Evolutionary conservation across 2,329 filamentous ascomycete species (phyloP).

Genomic region (Colletotrichum melonis): DNA sequence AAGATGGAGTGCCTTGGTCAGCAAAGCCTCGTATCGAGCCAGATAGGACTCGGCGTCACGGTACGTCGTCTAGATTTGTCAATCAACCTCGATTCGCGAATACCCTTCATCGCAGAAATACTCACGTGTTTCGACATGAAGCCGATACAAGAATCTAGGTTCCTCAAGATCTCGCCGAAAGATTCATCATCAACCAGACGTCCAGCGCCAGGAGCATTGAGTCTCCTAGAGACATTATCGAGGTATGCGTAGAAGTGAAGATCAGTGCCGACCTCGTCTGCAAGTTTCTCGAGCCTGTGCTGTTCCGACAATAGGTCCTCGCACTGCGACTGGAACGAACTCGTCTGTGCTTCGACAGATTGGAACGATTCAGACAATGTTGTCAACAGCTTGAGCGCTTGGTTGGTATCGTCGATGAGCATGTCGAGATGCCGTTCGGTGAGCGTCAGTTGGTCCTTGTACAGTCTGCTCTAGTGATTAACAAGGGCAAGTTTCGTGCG

Average conservation of each 20-base stretch:
- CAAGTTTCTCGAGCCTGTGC: conserved; percentile 79
- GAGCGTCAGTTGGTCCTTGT: conserved; percentile 82
- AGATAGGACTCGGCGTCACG: conserved; percentile 90
- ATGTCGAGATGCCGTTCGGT: conserved; percentile 85
- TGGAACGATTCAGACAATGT: conserved; percentile 88
- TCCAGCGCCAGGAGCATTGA: conserved; percentile 92
- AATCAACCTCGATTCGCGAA: neutral
- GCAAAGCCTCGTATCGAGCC: conserved; percentile 85
- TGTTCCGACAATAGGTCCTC: conserved; percentile 89
- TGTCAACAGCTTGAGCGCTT: conserved; percentile 80
- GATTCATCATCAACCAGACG: conserved; percentile 85
- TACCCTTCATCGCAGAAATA: conserved; percentile 19
- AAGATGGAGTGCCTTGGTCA: conserved; percentile 74
- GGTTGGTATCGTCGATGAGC: conserved; percentile 81
- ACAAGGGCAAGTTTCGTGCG: neutral
- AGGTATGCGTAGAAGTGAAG: conserved; percentile 96
- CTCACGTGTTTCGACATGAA: conserved; percentile 91
- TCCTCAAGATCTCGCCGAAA: conserved; percentile 88
- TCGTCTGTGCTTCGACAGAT: conserved; percentile 88
- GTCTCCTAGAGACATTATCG: conserved; percentile 86
- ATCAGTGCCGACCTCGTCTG: conserved; percentile 87
- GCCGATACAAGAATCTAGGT: conserved; percentile 88
- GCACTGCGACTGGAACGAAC: conserved; percentile 92
- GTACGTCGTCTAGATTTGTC: conserved; percentile 72
- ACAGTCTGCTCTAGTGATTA: conserved; percentile 63